Evolutionary conservation across 2,329 filamentous ascomycete species (phyloP), one percentile per base, ranked within the genome.

Genomic region (Apiospora pterosperma): DNA sequence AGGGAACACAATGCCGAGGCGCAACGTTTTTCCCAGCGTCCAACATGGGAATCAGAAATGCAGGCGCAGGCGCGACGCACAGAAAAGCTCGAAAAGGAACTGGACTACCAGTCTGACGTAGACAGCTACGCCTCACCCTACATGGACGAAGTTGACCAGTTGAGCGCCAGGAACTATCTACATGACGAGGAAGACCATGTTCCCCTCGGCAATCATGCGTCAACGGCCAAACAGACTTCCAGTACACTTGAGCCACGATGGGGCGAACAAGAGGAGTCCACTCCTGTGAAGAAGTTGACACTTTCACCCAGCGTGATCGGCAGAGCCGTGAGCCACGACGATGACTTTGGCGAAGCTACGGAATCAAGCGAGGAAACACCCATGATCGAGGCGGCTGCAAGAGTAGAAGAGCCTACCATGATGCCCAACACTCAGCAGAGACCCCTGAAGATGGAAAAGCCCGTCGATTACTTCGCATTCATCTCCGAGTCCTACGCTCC

Each of bases 381-480:
- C 16, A 67, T 68, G 55, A 69, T 68, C n/a, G 58, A 60, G 36
- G 58, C n/a, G 2, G 21, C 19, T 19, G 19, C 36, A 3, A 34
- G 28, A 11, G 16, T 12, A n/a, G 28, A 55, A n/a, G 48, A 55
- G 3, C 28, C 28, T 11, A 3, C 28, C 48, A n/a, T 55, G 19
- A n/a, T 34, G 7, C 28, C 28, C 8, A 55, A 12, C 14, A 10
- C 19, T 25, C 41, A 31, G 25, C 31, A 48, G 16, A 61, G 25
- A 21, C 21, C 28, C 23, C 41, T 61, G 21, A 66, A 69, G 39
- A 52, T 65, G 36, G 67, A 71, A 16, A 69, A 68, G 62, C 70
- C 72, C 10, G 64, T 68, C 4, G 74, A 75, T 62, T 76, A 75
- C 60, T 75, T 75, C 36, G 65, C 69, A 10, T 75, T 74, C 44